Conservation (phyloP, 331 rosid genomes). For the Spiraea crenata region DNA sequence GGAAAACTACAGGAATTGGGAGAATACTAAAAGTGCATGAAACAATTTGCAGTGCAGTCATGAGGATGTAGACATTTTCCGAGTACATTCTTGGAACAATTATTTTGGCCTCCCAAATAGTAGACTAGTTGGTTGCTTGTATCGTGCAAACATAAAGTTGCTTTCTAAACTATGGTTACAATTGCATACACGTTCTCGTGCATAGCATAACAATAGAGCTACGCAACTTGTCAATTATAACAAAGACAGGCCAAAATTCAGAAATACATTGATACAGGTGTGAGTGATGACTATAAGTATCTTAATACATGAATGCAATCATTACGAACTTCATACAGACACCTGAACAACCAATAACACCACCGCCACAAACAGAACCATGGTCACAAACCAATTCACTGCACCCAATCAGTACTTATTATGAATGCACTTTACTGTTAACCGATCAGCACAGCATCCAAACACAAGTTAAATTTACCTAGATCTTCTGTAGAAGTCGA, state of each 20-base stretch:
- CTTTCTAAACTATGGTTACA: too few relatives aligned
- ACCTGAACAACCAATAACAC: background rate
- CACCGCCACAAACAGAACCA: background rate
- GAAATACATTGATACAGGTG: too few relatives aligned
- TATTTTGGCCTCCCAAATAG: background rate
- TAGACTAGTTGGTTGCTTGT: background rate
- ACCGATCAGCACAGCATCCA: slow-evolving; percentile 1
- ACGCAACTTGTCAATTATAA: background rate
- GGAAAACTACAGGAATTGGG: background rate
- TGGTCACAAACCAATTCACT: background rate
- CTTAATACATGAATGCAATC: background rate
- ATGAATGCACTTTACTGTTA: background rate
- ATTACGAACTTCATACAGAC: background rate
- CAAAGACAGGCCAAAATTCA: background rate
- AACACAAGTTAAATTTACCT: slow-evolving; percentile 43
- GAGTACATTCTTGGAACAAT: too few relatives aligned
- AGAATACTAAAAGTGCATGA: background rate
- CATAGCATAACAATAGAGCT: background rate
- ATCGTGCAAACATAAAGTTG: background rate
- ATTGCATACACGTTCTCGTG: background rate
- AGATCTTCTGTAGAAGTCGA: slow-evolving; percentile 87
- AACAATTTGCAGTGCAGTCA: too few relatives aligned
- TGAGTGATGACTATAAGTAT: too few relatives aligned
- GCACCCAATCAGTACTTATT: background rate
- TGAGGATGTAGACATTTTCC: background rate